Conservation (phyloP, 345 rosid genomes). For the Boechera retrofracta region DNA sequence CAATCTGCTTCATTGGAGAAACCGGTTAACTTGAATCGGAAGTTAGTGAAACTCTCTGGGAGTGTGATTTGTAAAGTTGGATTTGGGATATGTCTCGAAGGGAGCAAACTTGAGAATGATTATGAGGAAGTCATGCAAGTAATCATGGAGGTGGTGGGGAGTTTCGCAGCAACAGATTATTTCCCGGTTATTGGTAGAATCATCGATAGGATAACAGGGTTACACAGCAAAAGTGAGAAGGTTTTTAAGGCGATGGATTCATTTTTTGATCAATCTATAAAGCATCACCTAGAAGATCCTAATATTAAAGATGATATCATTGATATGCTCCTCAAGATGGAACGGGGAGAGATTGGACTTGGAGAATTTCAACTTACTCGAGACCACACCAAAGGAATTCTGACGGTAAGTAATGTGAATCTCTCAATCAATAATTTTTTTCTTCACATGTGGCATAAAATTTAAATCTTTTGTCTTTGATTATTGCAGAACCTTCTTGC, state of each 20-base stretch:
- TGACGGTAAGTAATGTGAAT: slow-evolving; percentile 43
- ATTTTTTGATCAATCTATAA: slow-evolving; percentile 48
- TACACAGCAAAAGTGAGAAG: slow-evolving; percentile 41
- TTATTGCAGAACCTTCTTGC: slow-evolving; percentile 34
- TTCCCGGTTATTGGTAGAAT: slow-evolving; percentile 49
- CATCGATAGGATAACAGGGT: slow-evolving; percentile 47
- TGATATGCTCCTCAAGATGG: slow-evolving; percentile 50
- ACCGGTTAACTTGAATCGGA: slow-evolving; percentile 40
- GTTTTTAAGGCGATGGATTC: slow-evolving; percentile 48
- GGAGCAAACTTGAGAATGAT: slow-evolving; percentile 41
- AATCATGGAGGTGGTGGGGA: slow-evolving; percentile 27
- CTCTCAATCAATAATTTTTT: not conserved
- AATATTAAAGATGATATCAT: slow-evolving; percentile 51
- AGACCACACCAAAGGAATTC: slow-evolving; percentile 55
- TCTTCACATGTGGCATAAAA: not conserved
- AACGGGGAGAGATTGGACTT: slow-evolving; percentile 38
- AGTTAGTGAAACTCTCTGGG: slow-evolving; percentile 36
- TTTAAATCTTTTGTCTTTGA: not conserved
- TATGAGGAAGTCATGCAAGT: slow-evolving; percentile 47
- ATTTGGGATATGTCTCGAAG: slow-evolving; percentile 46
- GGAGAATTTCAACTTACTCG: slow-evolving; percentile 42
- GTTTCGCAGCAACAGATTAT: slow-evolving; percentile 45
- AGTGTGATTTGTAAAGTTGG: slow-evolving; percentile 46
- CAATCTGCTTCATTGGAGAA: slow-evolving; percentile 34
- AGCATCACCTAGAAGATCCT: slow-evolving; percentile 49